Evolutionary conservation across 306 rosid genomes (phyloP).

Genomic region (Styphnolobium japonicum): DNA sequence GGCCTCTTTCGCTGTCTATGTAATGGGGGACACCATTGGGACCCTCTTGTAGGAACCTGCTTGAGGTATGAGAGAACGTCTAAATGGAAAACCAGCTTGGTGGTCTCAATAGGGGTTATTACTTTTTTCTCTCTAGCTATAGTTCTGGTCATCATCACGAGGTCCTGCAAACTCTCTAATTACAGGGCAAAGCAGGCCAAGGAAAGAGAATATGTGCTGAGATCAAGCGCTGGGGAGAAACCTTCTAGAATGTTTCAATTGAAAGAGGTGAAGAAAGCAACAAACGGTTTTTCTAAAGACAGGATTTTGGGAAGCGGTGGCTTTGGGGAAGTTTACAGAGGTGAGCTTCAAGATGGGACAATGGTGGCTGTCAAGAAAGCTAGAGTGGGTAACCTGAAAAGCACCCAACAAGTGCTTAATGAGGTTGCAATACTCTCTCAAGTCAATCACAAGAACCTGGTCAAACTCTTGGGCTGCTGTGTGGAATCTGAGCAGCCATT

Average conservation of each 20-base stretch:
- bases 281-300: slow-evolving; percentile 64
- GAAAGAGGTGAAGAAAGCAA: slow-evolving; percentile 83
- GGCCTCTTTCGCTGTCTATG: slow-evolving; percentile 60
- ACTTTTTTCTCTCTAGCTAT: slow-evolving; percentile 48
- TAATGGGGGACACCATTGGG: slow-evolving; percentile 58
- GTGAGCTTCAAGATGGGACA: slow-evolving; percentile 75
- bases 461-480: slow-evolving; percentile 85
- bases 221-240: slow-evolving; percentile 50
- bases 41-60: slow-evolving; percentile 58
- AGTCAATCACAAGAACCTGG: slow-evolving; percentile 88
- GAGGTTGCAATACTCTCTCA: slow-evolving; percentile 93
- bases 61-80: slow-evolving; percentile 40
- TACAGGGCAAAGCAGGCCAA: slow-evolving; percentile 44
- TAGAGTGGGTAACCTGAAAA: slow-evolving; percentile 82
- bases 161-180: slow-evolving; percentile 34
- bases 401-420: slow-evolving; percentile 84
- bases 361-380: slow-evolving; percentile 86
- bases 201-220: slow-evolving; percentile 60
- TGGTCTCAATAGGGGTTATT: slow-evolving; percentile 43
- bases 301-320: slow-evolving; percentile 82
- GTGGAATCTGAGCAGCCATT: slow-evolving; percentile 80
- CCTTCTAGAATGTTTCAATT: slow-evolving; percentile 62
- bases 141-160: slow-evolving; percentile 38
- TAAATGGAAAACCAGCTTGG: slow-evolving; percentile 41
- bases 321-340: slow-evolving; percentile 91